These are phyloP conservation scores for Oehlia diaphana DNA, from an alignment of 192 early-diverging fungal species.

Conservation along the genomic window DNA sequence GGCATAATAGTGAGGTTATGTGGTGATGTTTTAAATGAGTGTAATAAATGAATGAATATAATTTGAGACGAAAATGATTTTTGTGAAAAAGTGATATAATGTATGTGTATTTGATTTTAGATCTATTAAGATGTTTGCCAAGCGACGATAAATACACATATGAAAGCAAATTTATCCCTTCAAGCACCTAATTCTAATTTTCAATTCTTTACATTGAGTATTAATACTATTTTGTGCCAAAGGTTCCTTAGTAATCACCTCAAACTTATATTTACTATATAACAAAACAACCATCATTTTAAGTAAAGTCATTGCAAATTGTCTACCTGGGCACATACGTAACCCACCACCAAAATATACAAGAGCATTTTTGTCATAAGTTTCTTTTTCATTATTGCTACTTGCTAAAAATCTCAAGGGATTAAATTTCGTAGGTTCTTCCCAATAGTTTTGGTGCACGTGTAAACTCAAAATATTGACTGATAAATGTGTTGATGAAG, in stretches of 20 bases:
- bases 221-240: neutral
- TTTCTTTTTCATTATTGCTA: neutral
- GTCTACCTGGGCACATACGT: slow-evolving; percentile 22
- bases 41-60: no score
- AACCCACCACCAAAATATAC: slow-evolving; percentile 22
- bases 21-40: no score
- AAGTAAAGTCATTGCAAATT: slow-evolving; percentile 16
- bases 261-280: slow-evolving; percentile 14
- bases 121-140: no score
- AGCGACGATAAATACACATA: no score
- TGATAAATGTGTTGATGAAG: slow-evolving; percentile 9
- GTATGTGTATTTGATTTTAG: no score
- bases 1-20: no score
- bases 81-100: no score
- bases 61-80: no score
- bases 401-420: slow-evolving; percentile 20
- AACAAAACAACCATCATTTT: slow-evolving; percentile 14
- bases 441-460: slow-evolving; percentile 16
- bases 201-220: slow-evolving; percentile 10
- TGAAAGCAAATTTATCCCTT: no score
- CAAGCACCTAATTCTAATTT: neutral
- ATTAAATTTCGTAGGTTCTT: slow-evolving; percentile 18
- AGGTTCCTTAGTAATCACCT: neutral
- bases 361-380: slow-evolving; percentile 1
- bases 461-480: slow-evolving; percentile 10